Evolutionary conservation across 2,329 filamentous ascomycete genomes (phyloP), one percentile per base, ranked within the genome.

Genomic region (Colletotrichum tropicale): DNA sequence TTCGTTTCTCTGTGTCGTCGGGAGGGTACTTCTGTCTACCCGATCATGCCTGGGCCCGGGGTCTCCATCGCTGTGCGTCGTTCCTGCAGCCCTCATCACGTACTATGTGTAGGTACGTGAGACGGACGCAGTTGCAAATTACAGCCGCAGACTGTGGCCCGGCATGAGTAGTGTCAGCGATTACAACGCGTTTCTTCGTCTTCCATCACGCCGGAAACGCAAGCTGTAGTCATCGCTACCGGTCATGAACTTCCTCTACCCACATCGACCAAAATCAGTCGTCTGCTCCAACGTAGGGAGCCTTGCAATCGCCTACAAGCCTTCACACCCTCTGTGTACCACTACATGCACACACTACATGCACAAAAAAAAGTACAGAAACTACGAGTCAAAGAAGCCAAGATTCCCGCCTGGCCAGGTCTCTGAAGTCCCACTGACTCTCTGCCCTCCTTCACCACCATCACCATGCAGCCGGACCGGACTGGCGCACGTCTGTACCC

Each of bases 81-180:
- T 58, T 52, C 38, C 61, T 75, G 68, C 72, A 75, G 61, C 36
- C 30, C 61, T 32, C 36, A 62, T 75, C 62, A 71, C 72, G 61
- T 62, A 32, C 66, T 68, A 48, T 36, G 30, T 55, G 52, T 55
- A 13, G 12, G 43, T 43, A 8, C n/a, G 26, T 66, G 48, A 62
- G 72, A 52, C 36, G 72, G 30, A 38, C 32, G 8, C 30, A 68
- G 30, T 30, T 55, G 68, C 38, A 56, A 72, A 43, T 61, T 55
- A 70, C 52, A 66, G 12, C 12, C 16, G 10, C 55, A 60, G 67
- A 43, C 61, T 26, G 12, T n/a, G 32, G 55, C 55, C 21, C 43
- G 16, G 24, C 52, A 18, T 32, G 38, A 38, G 30, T 16, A 16
- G 26, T 74, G 55, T 26, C 55, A 32, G 24, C 43, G 32, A 18